These are phyloP conservation scores for Aspergillus intermedius DNA, from an alignment of 2,329 filamentous ascomycete species.

Conservation along the genomic window DNA sequence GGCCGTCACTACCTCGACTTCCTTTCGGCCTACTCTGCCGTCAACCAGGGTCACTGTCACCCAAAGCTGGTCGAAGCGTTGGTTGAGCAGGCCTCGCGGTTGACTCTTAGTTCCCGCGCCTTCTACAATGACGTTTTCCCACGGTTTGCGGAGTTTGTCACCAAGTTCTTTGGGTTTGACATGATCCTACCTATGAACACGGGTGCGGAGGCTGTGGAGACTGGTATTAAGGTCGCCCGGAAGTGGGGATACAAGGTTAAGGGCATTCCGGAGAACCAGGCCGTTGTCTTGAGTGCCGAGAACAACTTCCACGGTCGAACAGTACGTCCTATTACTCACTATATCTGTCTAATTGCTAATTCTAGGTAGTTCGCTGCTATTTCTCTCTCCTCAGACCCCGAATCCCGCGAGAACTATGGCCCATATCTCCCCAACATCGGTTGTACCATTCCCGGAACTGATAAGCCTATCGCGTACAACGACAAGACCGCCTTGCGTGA, in stretches of 20 bases:
- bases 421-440: conserved; percentile 89
- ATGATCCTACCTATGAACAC: conserved; percentile 99
- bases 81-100: conserved; percentile 76
- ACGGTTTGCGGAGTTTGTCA: conserved; percentile 87
- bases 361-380: conserved; percentile 76
- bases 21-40: conserved; percentile 93
- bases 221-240: conserved; percentile 87
- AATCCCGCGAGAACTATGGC: conserved; percentile 94
- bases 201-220: conserved; percentile 92
- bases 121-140: conserved; percentile 99
- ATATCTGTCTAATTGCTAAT: neutral
- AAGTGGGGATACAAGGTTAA: conserved; percentile 99
- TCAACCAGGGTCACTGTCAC: conserved; percentile 98
- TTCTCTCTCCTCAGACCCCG: conserved; percentile 88
- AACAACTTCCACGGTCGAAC: conserved; percentile 98
- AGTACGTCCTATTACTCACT: conserved; percentile 47
- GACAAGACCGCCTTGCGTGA: conserved; percentile 73
- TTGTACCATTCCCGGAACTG: conserved; percentile 66
- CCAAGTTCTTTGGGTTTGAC: conserved; percentile 83
- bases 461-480: conserved; percentile 77
- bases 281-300: conserved; percentile 72
- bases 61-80: conserved; percentile 89
- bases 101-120: conserved; percentile 88
- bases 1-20: conserved; percentile 95
- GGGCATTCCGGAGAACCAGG: conserved; percentile 76